phyloP scores from a whole-genome alignment of 495 filamentous ascomycete genomes.

The Chaetomium tenue region DNA sequence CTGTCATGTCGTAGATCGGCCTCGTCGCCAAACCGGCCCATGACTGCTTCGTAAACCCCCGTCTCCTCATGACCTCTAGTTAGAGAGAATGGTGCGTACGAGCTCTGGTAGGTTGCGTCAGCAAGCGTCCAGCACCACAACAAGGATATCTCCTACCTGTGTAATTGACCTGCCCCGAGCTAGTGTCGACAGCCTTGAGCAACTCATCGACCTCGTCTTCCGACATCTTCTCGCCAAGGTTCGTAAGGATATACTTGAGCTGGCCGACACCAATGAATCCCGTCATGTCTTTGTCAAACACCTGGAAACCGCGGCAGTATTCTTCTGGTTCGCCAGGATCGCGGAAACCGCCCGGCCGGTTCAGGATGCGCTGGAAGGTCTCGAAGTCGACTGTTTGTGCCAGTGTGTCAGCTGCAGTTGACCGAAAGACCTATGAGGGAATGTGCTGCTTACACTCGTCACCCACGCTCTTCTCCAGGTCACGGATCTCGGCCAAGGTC shows the following conservation, averaged over 20 bases:
- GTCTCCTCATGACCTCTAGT: constrained; percentile 51
- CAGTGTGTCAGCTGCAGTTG: background rate
- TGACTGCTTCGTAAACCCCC: background rate
- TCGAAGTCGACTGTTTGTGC: constrained; percentile 83
- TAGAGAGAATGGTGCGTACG: constrained; percentile 90
- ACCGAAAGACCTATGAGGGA: background rate
- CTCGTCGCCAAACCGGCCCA: background rate
- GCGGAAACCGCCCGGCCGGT: constrained; percentile 95
- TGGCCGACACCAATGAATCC: constrained; percentile 97
- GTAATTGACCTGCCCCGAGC: constrained; percentile 94
- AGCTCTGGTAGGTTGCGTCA: constrained; percentile 56
- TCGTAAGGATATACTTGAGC: constrained; percentile 93
- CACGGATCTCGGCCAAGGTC: constrained; percentile 83
- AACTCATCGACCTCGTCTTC: constrained; percentile 98
- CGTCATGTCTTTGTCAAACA: constrained; percentile 98
- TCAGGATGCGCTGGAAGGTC: constrained; percentile 89
- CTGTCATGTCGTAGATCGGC: background rate
- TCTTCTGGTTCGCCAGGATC: constrained; percentile 96
- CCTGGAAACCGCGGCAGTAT: constrained; percentile 96
- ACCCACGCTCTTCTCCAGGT: constrained; percentile 83
- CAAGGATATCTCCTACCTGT: constrained; percentile 57
- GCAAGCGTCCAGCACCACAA: background rate
- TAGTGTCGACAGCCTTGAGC: constrained; percentile 93
- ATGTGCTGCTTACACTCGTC: constrained; percentile 69
- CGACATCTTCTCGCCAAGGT: constrained; percentile 97